These are phyloP conservation scores for Chlamydomonas schloesseri DNA, from an alignment of 139 green algal genomes.

Conservation along the genomic window DNA sequence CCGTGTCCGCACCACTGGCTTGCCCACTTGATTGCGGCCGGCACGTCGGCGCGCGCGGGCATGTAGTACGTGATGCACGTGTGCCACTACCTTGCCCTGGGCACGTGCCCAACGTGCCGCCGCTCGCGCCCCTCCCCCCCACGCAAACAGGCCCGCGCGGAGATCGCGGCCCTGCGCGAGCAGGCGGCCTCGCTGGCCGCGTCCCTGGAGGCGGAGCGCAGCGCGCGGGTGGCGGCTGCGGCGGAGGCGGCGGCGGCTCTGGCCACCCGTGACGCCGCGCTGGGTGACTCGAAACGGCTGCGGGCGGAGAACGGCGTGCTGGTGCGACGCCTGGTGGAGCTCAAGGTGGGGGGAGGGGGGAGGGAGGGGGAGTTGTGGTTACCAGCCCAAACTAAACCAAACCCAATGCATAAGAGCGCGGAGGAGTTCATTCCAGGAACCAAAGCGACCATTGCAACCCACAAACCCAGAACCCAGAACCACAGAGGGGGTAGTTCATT, in stretches of 20 bases:
- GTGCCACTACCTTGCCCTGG: no score
- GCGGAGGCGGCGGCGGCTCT: conserved; percentile 54
- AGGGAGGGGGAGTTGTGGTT: no score
- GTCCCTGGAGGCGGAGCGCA: conserved; percentile 38
- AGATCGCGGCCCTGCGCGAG: conserved; percentile 51
- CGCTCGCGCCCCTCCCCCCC: neutral
- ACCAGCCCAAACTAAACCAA: no score
- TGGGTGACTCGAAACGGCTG: conserved; percentile 44
- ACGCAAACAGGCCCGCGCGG: conserved; percentile 52
- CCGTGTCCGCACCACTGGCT: no score
- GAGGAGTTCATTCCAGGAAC: no score
- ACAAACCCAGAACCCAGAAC: no score
- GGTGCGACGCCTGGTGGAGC: conserved; percentile 63
- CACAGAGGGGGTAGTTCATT: neutral
- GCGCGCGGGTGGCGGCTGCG: conserved; percentile 34
- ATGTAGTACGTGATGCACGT: no score
- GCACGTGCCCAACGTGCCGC: no score
- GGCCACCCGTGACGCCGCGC: conserved; percentile 56
- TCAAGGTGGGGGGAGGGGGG: conserved; percentile 57
- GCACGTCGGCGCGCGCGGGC: no score
- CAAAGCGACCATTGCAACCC: no score
- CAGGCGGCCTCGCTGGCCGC: conserved; percentile 38
- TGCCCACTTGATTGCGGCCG: no score
- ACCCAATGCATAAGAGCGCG: no score
- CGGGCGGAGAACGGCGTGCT: conserved; percentile 56